Evolutionary conservation across 345 rosid species (phyloP), one percentile per base, ranked within the genome.

Genomic region (Iberis pinnata): DNA sequence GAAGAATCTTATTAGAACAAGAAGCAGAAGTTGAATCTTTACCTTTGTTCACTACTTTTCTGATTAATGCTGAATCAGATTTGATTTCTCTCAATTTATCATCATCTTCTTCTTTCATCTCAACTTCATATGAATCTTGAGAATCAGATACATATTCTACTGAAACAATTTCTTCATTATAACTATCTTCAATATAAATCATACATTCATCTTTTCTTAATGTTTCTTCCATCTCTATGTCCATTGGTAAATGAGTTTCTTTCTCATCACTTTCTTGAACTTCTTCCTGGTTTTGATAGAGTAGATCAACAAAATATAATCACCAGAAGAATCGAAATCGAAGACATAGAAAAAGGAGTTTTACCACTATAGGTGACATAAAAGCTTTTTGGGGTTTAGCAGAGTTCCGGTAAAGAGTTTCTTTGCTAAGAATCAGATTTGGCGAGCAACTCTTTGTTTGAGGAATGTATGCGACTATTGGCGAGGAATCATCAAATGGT

Each of bases 301-400:
- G 27, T 5, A 35, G 9, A 22, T 51, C 49, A 60, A 39, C 36
- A 16, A 43, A 17, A 18, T 24, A 26, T 50, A 16, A 0, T 35
- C 14, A 18, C 7, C 59, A 27, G 31, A 32, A 5, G 2, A 24
- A 26, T 36, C 22, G 10, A 36, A 36, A 15, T 7, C 33, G 15
- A 14, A 59, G 65, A 52, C 4, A 40, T 8, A 57, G 36, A 12
- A 39, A 55, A 59, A 37, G 39, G 47, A 2, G 7, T 40, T 8
- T 43, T 75, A 76, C 89, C 89, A 60, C 71, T 45, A 78, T 73
- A 33, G 81, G 78, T 2, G 78, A 67, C 70, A 74, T 58, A 47
- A 42, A 51, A 29, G 36, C 65, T 55, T 46, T 74, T 43, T 35
- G 12, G 58, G 43, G 31, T 66, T 42, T 40, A 58, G 68, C 14